phyloP scores from a whole-genome alignment of 441 rosid species.

The Melastoma candidum region DNA sequence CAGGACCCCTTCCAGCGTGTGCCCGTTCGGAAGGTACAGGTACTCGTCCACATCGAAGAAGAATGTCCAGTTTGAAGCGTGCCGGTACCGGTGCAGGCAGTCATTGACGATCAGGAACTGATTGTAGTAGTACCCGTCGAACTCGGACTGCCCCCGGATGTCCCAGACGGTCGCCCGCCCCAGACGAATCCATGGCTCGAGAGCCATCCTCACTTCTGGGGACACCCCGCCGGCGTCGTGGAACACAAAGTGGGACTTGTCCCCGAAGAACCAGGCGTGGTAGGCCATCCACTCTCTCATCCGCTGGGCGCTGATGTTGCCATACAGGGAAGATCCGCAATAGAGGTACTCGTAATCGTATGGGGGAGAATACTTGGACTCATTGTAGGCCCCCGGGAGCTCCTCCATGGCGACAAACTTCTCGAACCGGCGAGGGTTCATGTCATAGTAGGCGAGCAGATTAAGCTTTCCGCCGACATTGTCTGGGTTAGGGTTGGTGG shows the following conservation, averaged over 20 bases:
- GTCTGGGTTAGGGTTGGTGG: constrained; percentile 40
- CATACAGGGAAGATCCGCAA: constrained; percentile 73
- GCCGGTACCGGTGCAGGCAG: constrained; percentile 55
- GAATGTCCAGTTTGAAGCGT: constrained; percentile 69
- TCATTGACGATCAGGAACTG: constrained; percentile 81
- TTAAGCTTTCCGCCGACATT: constrained; percentile 64
- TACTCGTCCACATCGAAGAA: constrained; percentile 83
- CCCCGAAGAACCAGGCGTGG: constrained; percentile 75
- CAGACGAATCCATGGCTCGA: constrained; percentile 61
- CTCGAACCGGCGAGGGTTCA: constrained; percentile 40
- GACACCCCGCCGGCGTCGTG: constrained; percentile 78
- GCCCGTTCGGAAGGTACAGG: constrained; percentile 46
- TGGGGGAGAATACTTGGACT: constrained; percentile 41
- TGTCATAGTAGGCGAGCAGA: constrained; percentile 49
- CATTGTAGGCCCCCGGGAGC: constrained; percentile 39
- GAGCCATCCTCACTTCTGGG: constrained; percentile 40
- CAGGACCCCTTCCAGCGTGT: constrained; percentile 43
- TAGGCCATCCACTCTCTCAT: constrained; percentile 87
- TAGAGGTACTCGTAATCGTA: constrained; percentile 59
- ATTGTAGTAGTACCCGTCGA: constrained; percentile 72
- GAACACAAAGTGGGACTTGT: constrained; percentile 65
- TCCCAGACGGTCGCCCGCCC: constrained; percentile 69
- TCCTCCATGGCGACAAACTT: constrained; percentile 47
- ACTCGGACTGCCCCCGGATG: constrained; percentile 47
- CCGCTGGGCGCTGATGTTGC: constrained; percentile 52